Base-by-base conservation (phyloP, 2,329 filamentous ascomycete genomes). In the Zopfia rhizophila region DNA sequence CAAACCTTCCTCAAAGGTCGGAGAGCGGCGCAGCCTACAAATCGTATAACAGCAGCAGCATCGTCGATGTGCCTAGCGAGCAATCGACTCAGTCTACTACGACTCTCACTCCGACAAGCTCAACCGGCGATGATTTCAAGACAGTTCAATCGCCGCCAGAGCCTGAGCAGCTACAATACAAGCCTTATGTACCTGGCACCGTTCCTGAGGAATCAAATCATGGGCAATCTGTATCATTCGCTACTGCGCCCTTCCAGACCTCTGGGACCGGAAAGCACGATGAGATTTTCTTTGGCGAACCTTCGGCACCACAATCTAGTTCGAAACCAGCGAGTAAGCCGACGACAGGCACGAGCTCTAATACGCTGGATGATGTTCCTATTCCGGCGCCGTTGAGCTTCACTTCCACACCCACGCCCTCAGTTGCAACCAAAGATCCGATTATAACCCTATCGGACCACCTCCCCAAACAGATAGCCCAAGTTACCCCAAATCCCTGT, bases 41-140 rank as follows among this genome's bases (percentile, higher is more conserved):
- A 24, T 23, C 45, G 14, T 53, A 43, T 25, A 48, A 40, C 16
- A 32, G 19, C 22, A 12, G 39, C 30, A 25, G 7, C n/a, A 32
- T 29, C 5, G 13, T 24, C 4, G 32, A 29, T 21, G 25, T 11
- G 7, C 16, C 41, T 29, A 39, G 45, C 24, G 44, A 48, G 37
- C 29, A 49, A 11, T 65, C 66, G 1, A 56, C 51, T 25, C 63
- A 63, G 21, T 65, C 65, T 10, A 64, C 61, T 3, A 55, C 63
- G 1, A 63, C 70, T 3, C 42, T 66, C 22, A 72, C 69, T 2
- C 69, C 68, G 7, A 67, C 69, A 19, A 72, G 68, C 42, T 70
- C 68, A 1, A 46, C 61, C 4, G 61, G 63, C 17, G 68, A 70
- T 25, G 60, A 65, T 16, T 54, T 57, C 6, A 66, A 57, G 35